Percentiles rank a stretch among this genome's conserved stretches.
These are phyloP conservation scores for Leucaena leucocephala DNA, from an alignment of 306 rosid genomes.

Conservation along the genomic window DNA sequence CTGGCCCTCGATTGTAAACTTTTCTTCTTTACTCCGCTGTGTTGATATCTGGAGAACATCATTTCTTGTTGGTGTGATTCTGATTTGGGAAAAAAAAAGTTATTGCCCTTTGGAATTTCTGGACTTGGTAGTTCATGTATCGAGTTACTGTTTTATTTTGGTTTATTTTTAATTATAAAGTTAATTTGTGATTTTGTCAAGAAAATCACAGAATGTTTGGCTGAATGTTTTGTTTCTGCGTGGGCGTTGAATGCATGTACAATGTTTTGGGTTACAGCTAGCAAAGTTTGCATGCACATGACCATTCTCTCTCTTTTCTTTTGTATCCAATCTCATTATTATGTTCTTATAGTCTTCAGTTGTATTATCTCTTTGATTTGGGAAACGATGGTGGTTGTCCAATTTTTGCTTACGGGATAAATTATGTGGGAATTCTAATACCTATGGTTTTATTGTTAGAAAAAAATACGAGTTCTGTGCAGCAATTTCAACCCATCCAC, in stretches of 20 bases:
- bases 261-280: constrained; percentile 5
- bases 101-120: constrained; percentile 14
- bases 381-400: not conserved
- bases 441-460: constrained; percentile 25
- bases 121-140: not conserved
- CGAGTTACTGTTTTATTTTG: not conserved
- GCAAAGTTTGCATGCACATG: not conserved
- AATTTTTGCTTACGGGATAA: not conserved
- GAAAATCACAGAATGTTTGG: not conserved
- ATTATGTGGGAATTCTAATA: constrained; percentile 11
- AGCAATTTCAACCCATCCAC: constrained; percentile 13
- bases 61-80: constrained; percentile 12
- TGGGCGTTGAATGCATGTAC: not conserved
- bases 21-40: not conserved
- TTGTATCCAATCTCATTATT: not conserved
- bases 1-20: constrained; percentile 1
- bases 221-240: constrained; percentile 6
- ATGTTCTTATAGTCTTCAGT: not conserved
- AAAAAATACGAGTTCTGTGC: not conserved
- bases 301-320: not conserved
- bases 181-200: not conserved
- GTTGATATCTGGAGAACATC: not conserved
- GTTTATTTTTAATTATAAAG: not conserved
- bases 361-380: not conserved
- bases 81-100: not conserved